Percentiles rank a stretch among this genome's conserved stretches.
phyloP scores from a whole-genome alignment of 139 green algal species.

The Choricystis sp. region DNA sequence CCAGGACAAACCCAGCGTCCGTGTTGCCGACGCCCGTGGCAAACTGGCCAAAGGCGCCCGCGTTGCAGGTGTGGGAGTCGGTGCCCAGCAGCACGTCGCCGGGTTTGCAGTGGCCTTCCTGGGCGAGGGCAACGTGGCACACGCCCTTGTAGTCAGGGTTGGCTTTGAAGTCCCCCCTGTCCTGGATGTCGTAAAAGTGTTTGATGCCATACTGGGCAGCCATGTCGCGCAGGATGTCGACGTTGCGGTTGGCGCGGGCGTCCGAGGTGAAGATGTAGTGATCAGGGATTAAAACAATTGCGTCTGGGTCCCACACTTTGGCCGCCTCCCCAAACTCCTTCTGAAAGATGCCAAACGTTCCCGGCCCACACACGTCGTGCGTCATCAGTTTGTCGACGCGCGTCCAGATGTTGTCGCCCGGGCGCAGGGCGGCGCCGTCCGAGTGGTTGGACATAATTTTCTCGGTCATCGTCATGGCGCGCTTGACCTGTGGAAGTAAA shows the following conservation, averaged over 20 bases:
- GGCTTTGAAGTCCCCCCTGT: constrained; percentile 75
- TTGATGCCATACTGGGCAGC: constrained; percentile 73
- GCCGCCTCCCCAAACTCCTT: constrained; percentile 86
- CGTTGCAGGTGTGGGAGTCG: constrained; percentile 95
- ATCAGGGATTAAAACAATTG: constrained; percentile 86
- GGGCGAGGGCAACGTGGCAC: constrained; percentile 83
- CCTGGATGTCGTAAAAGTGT: constrained; percentile 94
- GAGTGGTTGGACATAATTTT: constrained; percentile 80
- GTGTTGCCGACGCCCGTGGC: constrained; percentile 90
- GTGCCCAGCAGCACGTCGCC: constrained; percentile 91
- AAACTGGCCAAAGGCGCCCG: constrained; percentile 91
- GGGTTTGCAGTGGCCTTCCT: constrained; percentile 51
- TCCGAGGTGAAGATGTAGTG: constrained; percentile 97
- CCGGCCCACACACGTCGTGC: constrained; percentile 86
- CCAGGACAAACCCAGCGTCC: constrained; percentile 90
- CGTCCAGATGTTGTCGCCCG: constrained; percentile 88
- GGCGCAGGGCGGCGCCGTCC: constrained; percentile 41
- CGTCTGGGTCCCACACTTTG: constrained; percentile 80
- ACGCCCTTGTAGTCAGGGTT: constrained; percentile 97
- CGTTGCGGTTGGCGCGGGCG: constrained; percentile 82
- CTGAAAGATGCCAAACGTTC: constrained; percentile 90
- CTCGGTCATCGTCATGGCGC: constrained; percentile 84
- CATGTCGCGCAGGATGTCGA: constrained; percentile 70
- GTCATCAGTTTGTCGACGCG: constrained; percentile 87
- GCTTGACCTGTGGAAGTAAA: constrained; percentile 58